Evolutionary conservation across 1,284 basidiomycete species (phyloP).

Genomic region (Pseudomicrostroma phylloplanum): DNA sequence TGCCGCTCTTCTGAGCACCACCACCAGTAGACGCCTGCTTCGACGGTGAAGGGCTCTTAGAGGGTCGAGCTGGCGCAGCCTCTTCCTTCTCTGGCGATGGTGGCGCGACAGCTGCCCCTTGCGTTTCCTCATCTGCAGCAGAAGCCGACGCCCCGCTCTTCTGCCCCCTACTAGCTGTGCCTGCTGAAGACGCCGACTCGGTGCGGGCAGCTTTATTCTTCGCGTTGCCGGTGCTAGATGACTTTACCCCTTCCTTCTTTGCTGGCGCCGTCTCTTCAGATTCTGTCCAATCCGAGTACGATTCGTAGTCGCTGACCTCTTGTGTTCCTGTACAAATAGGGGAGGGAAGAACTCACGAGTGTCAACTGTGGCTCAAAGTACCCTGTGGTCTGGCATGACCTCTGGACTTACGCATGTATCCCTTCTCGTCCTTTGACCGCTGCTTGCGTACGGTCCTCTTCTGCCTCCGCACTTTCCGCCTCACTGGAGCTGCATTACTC

Average conservation of each 20-base stretch:
- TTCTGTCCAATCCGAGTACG: slow-evolving; percentile 7
- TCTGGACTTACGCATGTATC: neutral
- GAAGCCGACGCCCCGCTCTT: too few species aligned
- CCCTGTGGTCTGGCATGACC: neutral
- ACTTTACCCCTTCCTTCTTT: neutral
- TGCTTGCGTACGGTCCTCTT: neutral
- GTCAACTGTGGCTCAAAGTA: neutral
- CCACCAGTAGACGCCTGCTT: slow-evolving; percentile 1
- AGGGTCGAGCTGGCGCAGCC: too few species aligned
- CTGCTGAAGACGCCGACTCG: too few species aligned
- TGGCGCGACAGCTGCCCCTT: too few species aligned
- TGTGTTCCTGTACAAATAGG: neutral
- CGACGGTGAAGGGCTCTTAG: neutral
- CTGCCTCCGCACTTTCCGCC: slow-evolving; percentile 1
- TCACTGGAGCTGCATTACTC: neutral
- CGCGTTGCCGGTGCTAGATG: too few species aligned
- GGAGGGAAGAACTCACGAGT: neutral
- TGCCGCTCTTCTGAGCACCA: slow-evolving; percentile 1
- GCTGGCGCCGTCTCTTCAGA: slow-evolving; percentile 3
- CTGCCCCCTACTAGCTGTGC: too few species aligned
- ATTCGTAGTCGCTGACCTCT: slow-evolving; percentile 5
- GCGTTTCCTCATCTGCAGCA: too few species aligned
- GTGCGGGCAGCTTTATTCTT: too few species aligned
- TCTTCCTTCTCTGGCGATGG: too few species aligned
- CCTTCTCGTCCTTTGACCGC: slow-evolving; percentile 1